These are phyloP conservation scores for Fistulina hepatica DNA, from an alignment of 1,284 basidiomycete species.

Conservation along the genomic window DNA sequence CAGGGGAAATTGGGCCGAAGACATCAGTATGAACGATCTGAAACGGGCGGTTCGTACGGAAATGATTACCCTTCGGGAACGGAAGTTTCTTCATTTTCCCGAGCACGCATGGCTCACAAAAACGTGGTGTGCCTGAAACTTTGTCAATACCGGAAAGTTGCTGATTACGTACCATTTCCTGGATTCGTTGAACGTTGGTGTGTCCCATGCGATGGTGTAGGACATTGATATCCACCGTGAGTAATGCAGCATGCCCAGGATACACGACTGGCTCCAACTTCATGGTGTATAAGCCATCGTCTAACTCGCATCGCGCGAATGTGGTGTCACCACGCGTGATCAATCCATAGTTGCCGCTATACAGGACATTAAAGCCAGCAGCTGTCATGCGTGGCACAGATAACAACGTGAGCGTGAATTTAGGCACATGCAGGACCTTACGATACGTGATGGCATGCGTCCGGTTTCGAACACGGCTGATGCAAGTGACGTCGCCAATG, in stretches of 20 bases:
- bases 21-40: conserved; percentile 25
- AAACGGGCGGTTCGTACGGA: conserved; percentile 13
- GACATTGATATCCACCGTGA: background rate
- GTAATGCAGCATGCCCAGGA: background rate
- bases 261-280: too few relatives aligned
- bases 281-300: too few relatives aligned
- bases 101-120: conserved; percentile 18
- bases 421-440: background rate
- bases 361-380: too few relatives aligned
- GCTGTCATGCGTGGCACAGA: background rate
- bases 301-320: too few relatives aligned
- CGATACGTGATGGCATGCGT: background rate
- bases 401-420: background rate
- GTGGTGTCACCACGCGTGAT: too few relatives aligned
- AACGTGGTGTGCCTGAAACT: background rate
- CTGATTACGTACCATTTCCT: background rate
- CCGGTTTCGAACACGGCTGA: background rate
- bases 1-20: conserved; percentile 19
- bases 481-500: conserved; percentile 4
- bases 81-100: conserved; percentile 21
- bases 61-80: conserved; percentile 14
- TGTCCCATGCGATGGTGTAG: background rate
- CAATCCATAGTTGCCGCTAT: too few relatives aligned
- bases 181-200: background rate
- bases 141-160: background rate